These are phyloP conservation scores for Piper longum DNA, from an alignment of 164 flowering plant species.

Conservation along the genomic window DNA sequence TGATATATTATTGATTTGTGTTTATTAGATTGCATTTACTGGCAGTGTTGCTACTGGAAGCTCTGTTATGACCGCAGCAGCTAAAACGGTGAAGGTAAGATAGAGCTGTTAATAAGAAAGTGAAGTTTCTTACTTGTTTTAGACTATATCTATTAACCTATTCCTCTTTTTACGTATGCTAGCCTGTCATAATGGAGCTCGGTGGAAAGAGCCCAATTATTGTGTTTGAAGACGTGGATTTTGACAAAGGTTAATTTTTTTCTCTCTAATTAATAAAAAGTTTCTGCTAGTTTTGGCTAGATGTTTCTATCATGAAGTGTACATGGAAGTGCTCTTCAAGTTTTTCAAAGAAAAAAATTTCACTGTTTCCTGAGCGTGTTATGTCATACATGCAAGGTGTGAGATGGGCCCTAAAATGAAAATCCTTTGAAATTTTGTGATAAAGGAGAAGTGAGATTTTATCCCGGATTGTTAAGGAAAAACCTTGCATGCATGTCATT, in stretches of 20 bases:
- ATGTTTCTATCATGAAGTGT: no score
- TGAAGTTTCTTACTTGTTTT: background rate
- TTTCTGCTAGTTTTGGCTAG: no score
- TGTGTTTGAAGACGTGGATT: constrained; percentile 91
- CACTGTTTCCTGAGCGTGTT: no score
- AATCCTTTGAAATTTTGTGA: no score
- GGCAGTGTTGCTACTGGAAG: constrained; percentile 89
- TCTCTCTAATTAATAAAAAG: no score
- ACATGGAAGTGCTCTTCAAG: no score
- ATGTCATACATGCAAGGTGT: no score
- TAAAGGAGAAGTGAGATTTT: no score
- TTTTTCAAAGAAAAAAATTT: no score
- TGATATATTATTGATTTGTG: background rate
- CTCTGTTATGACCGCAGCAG: constrained; percentile 79
- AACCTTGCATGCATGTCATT: background rate
- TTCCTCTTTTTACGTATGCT: constrained; percentile 11
- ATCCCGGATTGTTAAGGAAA: no score
- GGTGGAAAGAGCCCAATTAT: constrained; percentile 98
- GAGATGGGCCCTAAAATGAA: no score
- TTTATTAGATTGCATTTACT: constrained; percentile 79
- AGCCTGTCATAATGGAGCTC: constrained; percentile 95
- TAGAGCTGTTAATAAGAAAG: background rate
- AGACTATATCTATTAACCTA: background rate
- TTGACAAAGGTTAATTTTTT: constrained; percentile 51
- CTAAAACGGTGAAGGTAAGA: constrained; percentile 70